Evolutionary conservation across 352 stramenopile genomes (phyloP).

Genomic region (Blastocystis hominis): DNA sequence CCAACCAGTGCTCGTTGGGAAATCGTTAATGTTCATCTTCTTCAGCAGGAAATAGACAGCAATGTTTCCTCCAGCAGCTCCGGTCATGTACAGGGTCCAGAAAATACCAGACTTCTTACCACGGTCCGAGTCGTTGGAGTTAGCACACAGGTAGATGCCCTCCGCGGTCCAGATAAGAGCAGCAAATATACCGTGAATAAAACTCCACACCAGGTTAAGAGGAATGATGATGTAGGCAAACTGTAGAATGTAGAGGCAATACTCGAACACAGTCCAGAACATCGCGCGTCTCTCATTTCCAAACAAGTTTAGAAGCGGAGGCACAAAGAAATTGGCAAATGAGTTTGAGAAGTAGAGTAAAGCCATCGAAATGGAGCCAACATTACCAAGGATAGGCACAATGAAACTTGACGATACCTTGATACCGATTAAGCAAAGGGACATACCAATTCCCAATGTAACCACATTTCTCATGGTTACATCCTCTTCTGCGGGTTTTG

Average conservation of each 20-base stretch:
- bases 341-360: constrained; percentile 48
- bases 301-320: constrained; percentile 40
- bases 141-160: constrained; percentile 38
- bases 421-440: constrained; percentile 17
- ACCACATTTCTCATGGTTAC: constrained; percentile 28
- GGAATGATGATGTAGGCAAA: constrained; percentile 56
- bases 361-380: constrained; percentile 38
- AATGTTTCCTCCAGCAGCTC: constrained; percentile 28
- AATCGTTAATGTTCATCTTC: constrained; percentile 1
- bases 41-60: constrained; percentile 30
- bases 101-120: constrained; percentile 56
- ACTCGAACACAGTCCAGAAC: constrained; percentile 47
- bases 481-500: constrained; percentile 9
- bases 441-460: constrained; percentile 53
- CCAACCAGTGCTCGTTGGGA: constrained; percentile 11
- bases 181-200: constrained; percentile 54
- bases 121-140: constrained; percentile 39
- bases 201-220: constrained; percentile 49
- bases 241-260: constrained; percentile 44
- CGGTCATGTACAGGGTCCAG: constrained; percentile 58
- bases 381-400: constrained; percentile 43
- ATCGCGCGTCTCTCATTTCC: constrained; percentile 33
- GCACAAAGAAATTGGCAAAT: constrained; percentile 54
- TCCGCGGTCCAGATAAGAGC: constrained; percentile 44
- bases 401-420: constrained; percentile 55